These are phyloP conservation scores for Erythrophleum fordii DNA, from an alignment of 306 rosid species.

Conservation along the genomic window DNA sequence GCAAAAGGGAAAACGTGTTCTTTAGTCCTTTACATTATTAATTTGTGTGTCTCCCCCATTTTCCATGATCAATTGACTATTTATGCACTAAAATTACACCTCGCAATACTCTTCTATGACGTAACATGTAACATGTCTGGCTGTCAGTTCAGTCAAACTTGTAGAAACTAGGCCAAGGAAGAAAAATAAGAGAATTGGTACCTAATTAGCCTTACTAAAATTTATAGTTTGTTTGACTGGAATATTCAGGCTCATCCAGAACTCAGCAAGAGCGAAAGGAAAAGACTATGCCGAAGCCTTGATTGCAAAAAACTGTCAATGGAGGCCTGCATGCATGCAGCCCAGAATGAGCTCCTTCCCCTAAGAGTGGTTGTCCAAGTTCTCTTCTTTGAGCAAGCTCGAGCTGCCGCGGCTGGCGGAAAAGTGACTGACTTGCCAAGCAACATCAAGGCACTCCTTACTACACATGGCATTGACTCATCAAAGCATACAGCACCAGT, in stretches of 20 bases:
- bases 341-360: slow-evolving; percentile 97
- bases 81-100: slow-evolving; percentile 37
- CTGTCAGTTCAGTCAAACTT: slow-evolving; percentile 34
- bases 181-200: background rate
- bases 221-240: slow-evolving; percentile 26
- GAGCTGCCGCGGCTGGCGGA: slow-evolving; percentile 76
- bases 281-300: slow-evolving; percentile 81
- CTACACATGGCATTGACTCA: slow-evolving; percentile 80
- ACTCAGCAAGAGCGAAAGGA: slow-evolving; percentile 91
- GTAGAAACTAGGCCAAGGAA: slow-evolving; percentile 32
- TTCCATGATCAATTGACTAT: slow-evolving; percentile 31
- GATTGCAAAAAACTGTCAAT: slow-evolving; percentile 95
- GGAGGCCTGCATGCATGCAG: slow-evolving; percentile 99
- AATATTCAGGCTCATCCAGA: slow-evolving; percentile 86
- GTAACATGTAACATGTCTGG: slow-evolving; percentile 52
- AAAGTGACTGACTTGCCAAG: slow-evolving; percentile 77
- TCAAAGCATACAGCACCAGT: slow-evolving; percentile 69
- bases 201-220: slow-evolving; percentile 29
- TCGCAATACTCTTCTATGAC: slow-evolving; percentile 29
- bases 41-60: slow-evolving; percentile 37
- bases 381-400: slow-evolving; percentile 95
- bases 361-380: slow-evolving; percentile 96
- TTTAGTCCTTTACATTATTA: slow-evolving; percentile 46
- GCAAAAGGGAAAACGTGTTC: slow-evolving; percentile 34
- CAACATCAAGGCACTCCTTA: slow-evolving; percentile 84